Evolutionary conservation across 2,329 filamentous ascomycete species (phyloP).

Genomic region (Myriangium duriaei): DNA sequence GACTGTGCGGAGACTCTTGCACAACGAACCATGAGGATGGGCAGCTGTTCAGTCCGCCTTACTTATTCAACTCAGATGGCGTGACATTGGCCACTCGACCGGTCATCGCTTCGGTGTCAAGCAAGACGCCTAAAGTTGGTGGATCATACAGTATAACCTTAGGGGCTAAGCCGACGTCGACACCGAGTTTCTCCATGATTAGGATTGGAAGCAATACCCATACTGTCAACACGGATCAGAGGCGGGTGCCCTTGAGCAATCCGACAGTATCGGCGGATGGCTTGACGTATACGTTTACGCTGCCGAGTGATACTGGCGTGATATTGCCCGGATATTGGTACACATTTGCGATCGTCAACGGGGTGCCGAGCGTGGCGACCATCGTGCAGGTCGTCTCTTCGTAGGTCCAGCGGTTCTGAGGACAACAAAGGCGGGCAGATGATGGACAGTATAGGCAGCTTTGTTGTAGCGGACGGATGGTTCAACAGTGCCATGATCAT

Average conservation of each 20-base stretch:
- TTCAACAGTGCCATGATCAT: too few species aligned
- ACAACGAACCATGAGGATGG: slow-evolving; percentile 48
- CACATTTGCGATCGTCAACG: slow-evolving; percentile 36
- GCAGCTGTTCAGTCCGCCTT: slow-evolving; percentile 49
- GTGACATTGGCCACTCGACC: slow-evolving; percentile 35
- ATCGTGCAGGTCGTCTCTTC: slow-evolving; percentile 28
- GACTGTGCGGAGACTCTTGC: slow-evolving; percentile 29
- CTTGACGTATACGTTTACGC: slow-evolving; percentile 27
- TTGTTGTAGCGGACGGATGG: too few species aligned
- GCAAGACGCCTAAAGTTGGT: slow-evolving; percentile 33
- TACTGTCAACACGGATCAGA: slow-evolving; percentile 45
- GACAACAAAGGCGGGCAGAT: too few species aligned
- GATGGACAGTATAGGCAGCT: too few species aligned
- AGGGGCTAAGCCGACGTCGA: slow-evolving; percentile 32
- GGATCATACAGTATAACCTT: slow-evolving; percentile 36
- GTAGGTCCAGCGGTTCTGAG: too few species aligned
- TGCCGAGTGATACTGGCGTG: slow-evolving; percentile 38
- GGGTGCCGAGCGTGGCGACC: slow-evolving; percentile 36
- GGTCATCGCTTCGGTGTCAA: slow-evolving; percentile 34
- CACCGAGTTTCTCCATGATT: slow-evolving; percentile 28
- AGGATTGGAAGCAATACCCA: slow-evolving; percentile 40
- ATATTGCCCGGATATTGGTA: slow-evolving; percentile 42
- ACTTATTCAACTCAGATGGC: slow-evolving; percentile 41
- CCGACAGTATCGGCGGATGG: slow-evolving; percentile 14
- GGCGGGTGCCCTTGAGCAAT: slow-evolving; percentile 35